Base-by-base conservation (phyloP, 176 grass and related monocot species). In the Rhynchospora tenuis region DNA sequence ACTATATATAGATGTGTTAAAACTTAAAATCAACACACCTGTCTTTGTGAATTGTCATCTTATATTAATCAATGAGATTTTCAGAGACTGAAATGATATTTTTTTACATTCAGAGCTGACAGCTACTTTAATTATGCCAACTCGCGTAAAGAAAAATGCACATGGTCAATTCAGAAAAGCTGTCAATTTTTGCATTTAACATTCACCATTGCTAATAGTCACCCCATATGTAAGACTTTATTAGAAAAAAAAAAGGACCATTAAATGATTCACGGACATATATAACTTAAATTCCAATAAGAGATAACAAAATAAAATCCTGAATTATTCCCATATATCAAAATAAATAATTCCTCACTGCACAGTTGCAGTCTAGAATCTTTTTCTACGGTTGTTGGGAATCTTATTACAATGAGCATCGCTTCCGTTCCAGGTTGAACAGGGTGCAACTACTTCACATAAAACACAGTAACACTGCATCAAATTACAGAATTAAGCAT, bases 401-500 rank as follows among this genome's bases (percentile, higher is more conserved):
- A 73, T 76, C 54, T 55, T 48, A 71, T 60, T 33, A 63, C 81
- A 84, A 60, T 88, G 86, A 22, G 59, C 86, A 23, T 84, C 31
- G 9, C 13, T 60, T 80, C 86, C 86, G 57, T 83, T 50, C 86
- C 86, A 88, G 9, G 62, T 28, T 9, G 16, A 69, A 70, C 86
- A 88, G 19, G 81, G 86, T 48, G 86, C 86, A 19, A 57, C 8
- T 63, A 72, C 72, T 50, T 84, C 82, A 33, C 86, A 88, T 1
- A 46, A 76, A 68, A 24, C 52, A 58, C 86, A 88, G 46, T 79
- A 88, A 63, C 86, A 88, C 86, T 88, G 82, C 71, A 84, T 19
- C 78, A 59, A 57, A 63, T 47, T 44, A 16, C 6, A 46, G 45
- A 46, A 74, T 15, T 3, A 44, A 33, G 47, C 15, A 81, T 45